These are phyloP conservation scores for Fomitopsis serialis DNA, from an alignment of 768 basidiomycete species.

Conservation along the genomic window DNA sequence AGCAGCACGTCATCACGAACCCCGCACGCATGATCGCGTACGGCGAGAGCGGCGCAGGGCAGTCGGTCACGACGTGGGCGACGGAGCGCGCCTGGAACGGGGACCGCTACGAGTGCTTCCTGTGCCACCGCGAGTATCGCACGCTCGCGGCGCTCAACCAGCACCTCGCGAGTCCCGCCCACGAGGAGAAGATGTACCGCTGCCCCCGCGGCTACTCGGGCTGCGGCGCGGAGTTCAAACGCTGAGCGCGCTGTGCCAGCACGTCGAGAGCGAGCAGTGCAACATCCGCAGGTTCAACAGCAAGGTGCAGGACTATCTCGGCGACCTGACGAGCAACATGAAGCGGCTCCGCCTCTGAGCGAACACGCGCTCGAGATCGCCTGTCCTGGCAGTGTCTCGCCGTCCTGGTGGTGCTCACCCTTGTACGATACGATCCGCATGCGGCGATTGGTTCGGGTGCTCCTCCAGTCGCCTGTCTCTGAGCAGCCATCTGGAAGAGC, in stretches of 20 bases:
- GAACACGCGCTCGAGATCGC: too few species aligned
- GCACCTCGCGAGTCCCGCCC: slow-evolving; percentile 60
- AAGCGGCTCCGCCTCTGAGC: background rate
- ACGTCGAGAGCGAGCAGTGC: slow-evolving; percentile 62
- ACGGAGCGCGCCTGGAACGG: slow-evolving; percentile 40
- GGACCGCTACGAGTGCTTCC: slow-evolving; percentile 52
- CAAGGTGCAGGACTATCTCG: slow-evolving; percentile 24
- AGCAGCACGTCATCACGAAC: slow-evolving; percentile 46
- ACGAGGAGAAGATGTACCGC: slow-evolving; percentile 45
- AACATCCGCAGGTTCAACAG: slow-evolving; percentile 45
- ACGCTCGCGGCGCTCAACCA: slow-evolving; percentile 45
- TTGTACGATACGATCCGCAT: too few species aligned
- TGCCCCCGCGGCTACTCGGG: slow-evolving; percentile 38
- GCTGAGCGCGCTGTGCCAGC: slow-evolving; percentile 56
- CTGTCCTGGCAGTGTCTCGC: too few species aligned
- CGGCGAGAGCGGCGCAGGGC: background rate
- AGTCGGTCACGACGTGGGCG: slow-evolving; percentile 25
- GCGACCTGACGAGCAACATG: background rate
- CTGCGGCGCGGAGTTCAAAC: slow-evolving; percentile 42
- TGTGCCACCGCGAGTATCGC: slow-evolving; percentile 45
- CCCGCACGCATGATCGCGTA: slow-evolving; percentile 46
- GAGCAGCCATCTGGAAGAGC: too few species aligned
- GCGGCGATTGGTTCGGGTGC: too few species aligned
- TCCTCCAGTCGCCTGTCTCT: too few species aligned
- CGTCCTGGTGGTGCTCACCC: too few species aligned